A percentile compares a stretch with the other conserved stretches of the same genome.
These are phyloP conservation scores for Adiantum capillusveneris DNA, from an alignment of 75 land plant species.

Conservation along the genomic window DNA sequence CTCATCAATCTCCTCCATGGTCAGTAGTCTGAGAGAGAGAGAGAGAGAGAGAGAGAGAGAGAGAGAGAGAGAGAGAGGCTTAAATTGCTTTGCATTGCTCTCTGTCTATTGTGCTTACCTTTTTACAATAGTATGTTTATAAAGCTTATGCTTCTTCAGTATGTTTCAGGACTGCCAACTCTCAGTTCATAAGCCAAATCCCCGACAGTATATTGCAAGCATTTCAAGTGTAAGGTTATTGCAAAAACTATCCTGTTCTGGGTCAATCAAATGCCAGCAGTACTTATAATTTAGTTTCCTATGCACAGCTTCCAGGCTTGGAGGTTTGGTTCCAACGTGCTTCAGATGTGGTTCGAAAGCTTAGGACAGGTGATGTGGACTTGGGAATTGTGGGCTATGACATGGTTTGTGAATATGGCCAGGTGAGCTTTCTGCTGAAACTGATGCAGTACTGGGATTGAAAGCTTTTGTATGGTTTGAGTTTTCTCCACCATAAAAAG, in stretches of 20 bases:
- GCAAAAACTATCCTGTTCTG: background rate
- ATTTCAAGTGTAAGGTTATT: slow-evolving; percentile 62
- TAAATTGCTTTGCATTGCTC: no score
- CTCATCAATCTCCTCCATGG: no score
- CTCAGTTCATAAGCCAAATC: slow-evolving; percentile 83
- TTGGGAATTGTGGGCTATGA: slow-evolving; percentile 95
- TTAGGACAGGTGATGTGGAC: slow-evolving; percentile 85
- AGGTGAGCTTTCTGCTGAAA: slow-evolving; percentile 35
- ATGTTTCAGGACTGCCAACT: slow-evolving; percentile 73
- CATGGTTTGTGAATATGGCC: slow-evolving; percentile 74
- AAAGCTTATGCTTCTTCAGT: no score
- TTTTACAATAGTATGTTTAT: no score
- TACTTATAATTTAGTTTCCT: background rate
- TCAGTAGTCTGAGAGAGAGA: no score
- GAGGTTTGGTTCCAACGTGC: slow-evolving; percentile 99
- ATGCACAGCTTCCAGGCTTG: slow-evolving; percentile 61
- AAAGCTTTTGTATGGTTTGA: no score
- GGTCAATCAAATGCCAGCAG: background rate
- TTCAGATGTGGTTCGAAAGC: slow-evolving; percentile 85
- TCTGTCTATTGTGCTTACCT: no score
- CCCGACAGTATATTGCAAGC: slow-evolving; percentile 91
- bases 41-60: no score
- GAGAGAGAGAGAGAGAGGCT: no score
- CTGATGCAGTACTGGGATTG: no score
- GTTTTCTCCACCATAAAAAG: no score